Percentiles rank a stretch among this genome's conserved stretches.
Evolutionary conservation across 495 filamentous ascomycete genomes (phyloP).

Genomic region (Aspergillus cavernicola): DNA sequence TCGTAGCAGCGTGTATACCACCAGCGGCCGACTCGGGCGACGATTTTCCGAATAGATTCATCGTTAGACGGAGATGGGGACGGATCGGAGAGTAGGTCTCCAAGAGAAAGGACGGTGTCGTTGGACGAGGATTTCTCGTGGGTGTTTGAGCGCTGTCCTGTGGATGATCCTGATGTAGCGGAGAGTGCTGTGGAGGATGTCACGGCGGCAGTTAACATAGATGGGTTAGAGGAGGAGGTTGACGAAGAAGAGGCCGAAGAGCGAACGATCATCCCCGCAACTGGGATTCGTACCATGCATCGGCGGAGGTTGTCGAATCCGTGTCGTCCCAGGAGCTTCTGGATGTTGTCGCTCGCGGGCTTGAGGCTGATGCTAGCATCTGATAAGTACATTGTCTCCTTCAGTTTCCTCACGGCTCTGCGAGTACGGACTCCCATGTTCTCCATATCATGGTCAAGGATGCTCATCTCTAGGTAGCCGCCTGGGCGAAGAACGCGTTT

Average conservation of each 20-base stretch:
- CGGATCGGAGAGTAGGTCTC: conserved; percentile 65
- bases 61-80: conserved; percentile 55
- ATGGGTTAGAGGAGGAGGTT: conserved; percentile 19
- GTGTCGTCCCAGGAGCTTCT: conserved; percentile 67
- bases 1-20: conserved; percentile 97
- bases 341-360: conserved; percentile 72
- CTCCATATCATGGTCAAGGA: conserved; percentile 82
- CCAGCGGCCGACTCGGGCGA: conserved; percentile 88
- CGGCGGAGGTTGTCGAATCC: conserved; percentile 84
- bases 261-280: conserved; percentile 62
- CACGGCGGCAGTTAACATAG: conserved; percentile 21
- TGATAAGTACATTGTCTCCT: conserved; percentile 65
- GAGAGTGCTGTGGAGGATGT: conserved; percentile 30
- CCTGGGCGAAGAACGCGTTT: conserved; percentile 87
- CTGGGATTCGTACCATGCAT: conserved; percentile 86
- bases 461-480: conserved; percentile 81
- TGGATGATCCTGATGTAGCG: conserved; percentile 24
- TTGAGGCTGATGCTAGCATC: conserved; percentile 64
- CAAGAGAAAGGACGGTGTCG: conserved; percentile 56
- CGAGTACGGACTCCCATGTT: conserved; percentile 79
- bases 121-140: conserved; percentile 36
- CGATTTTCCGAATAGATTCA: conserved; percentile 84
- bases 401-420: conserved; percentile 70
- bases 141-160: conserved; percentile 20
- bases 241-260: conserved; percentile 41